phyloP scores from a whole-genome alignment of 106 monocot species.

The Dendrobium officinale region DNA sequence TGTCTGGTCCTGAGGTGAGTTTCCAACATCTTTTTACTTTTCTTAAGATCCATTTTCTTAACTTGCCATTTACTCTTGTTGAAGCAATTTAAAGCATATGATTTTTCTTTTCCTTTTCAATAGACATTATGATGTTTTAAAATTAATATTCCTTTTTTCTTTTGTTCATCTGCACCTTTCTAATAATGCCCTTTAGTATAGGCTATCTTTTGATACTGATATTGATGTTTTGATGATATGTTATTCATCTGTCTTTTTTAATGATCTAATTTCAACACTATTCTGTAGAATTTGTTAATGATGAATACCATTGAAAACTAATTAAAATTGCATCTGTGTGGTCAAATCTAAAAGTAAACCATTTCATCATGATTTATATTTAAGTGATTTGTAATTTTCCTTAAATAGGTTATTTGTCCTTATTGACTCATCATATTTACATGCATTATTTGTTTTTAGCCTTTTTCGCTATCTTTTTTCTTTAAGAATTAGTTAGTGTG shows the following conservation, averaged over 20 bases:
- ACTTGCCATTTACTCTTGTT: neutral
- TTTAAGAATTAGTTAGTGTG: too few relatives aligned
- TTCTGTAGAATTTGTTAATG: too few relatives aligned
- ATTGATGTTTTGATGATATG: neutral
- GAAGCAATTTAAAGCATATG: neutral
- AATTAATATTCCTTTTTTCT: neutral
- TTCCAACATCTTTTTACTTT: constrained; percentile 4
- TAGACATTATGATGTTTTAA: neutral
- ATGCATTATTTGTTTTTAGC: too few relatives aligned
- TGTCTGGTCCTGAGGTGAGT: constrained; percentile 41
- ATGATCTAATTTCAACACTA: too few relatives aligned
- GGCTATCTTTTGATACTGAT: neutral
- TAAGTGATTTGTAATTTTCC: too few relatives aligned
- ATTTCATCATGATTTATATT: too few relatives aligned
- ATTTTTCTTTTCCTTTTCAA: neutral
- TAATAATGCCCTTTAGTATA: neutral
- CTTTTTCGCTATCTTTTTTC: too few relatives aligned
- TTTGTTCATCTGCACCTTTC: neutral
- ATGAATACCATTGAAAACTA: too few relatives aligned
- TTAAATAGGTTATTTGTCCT: too few relatives aligned
- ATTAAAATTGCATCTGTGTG: too few relatives aligned
- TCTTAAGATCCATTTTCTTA: neutral
- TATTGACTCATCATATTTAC: too few relatives aligned
- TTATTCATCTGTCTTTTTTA: neutral
- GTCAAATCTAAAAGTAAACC: too few relatives aligned